Conservation (phyloP, 495 filamentous ascomycete species). For the Penicillium coffeae region DNA sequence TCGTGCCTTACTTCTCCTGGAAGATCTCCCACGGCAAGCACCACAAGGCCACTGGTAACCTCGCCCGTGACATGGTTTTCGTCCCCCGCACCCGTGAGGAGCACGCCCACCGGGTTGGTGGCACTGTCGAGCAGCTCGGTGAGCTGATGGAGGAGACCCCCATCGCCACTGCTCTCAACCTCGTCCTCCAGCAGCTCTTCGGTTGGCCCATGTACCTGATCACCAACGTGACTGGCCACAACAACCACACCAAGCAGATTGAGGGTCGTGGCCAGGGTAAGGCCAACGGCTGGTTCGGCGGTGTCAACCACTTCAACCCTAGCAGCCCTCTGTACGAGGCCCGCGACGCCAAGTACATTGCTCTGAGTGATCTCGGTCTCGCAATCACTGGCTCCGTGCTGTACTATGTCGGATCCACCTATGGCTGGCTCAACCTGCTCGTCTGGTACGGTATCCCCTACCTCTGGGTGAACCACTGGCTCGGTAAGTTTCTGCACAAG, state of each 20-base stretch:
- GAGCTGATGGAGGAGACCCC: conserved; percentile 95
- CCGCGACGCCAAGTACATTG: conserved; percentile 77
- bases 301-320: conserved; percentile 94
- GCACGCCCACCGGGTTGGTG: conserved; percentile 67
- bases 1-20: conserved; percentile 91
- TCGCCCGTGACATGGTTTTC: conserved; percentile 98
- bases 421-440: conserved; percentile 77
- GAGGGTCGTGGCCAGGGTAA: conserved; percentile 91
- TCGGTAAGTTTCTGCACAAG: conserved; percentile 39
- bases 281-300: conserved; percentile 70
- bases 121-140: conserved; percentile 67
- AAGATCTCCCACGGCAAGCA: conserved; percentile 92
- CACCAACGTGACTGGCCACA: conserved; percentile 90
- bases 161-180: conserved; percentile 66
- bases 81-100: conserved; percentile 78
- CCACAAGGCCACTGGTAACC: conserved; percentile 92
- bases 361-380: conserved; percentile 79
- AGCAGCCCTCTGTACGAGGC: conserved; percentile 85
- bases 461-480: conserved; percentile 98
- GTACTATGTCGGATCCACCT: conserved; percentile 62
- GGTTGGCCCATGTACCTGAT: conserved; percentile 84
- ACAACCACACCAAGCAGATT: conserved; percentile 77
- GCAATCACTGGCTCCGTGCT: conserved; percentile 53
- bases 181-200: conserved; percentile 78
- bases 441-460: conserved; percentile 96